These are phyloP conservation scores for Elsinoe fawcettii DNA, from an alignment of 2,329 filamentous ascomycete genomes.

Conservation along the genomic window DNA sequence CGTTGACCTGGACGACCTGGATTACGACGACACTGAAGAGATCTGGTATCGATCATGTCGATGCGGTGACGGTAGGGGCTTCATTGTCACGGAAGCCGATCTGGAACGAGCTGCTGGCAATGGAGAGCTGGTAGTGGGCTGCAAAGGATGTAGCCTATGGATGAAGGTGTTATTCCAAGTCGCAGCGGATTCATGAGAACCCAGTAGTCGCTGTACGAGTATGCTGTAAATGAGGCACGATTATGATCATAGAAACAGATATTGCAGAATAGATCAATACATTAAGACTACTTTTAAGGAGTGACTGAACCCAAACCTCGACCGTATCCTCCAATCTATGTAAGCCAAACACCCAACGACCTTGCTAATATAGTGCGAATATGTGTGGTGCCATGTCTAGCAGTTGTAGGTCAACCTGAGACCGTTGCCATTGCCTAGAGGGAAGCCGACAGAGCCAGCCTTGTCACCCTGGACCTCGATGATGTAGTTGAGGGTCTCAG, in stretches of 20 bases:
- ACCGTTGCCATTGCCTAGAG: slow-evolving; percentile 5
- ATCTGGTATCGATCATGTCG: slow-evolving; percentile 49
- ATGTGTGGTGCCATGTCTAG: neutral
- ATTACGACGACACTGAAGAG: slow-evolving; percentile 31
- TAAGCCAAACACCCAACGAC: neutral
- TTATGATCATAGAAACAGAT: neutral
- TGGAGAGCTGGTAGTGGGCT: slow-evolving; percentile 53
- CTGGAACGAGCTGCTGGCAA: slow-evolving; percentile 43
- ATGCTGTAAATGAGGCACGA: too few relatives aligned
- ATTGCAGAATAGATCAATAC: neutral
- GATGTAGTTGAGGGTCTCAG: slow-evolving; percentile 4
- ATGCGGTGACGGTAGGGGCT: slow-evolving; percentile 52
- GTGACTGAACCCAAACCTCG: neutral
- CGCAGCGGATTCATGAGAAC: too few relatives aligned
- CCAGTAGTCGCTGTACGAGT: too few relatives aligned
- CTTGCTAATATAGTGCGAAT: neutral
- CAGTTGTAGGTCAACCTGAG: slow-evolving; percentile 9
- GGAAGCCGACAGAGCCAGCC: slow-evolving; percentile 1
- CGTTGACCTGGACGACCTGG: slow-evolving; percentile 51
- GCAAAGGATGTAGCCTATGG: slow-evolving; percentile 57
- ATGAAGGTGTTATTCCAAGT: slow-evolving; percentile 53
- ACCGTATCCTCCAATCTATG: neutral
- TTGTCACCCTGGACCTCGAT: slow-evolving; percentile 11
- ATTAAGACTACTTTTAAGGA: neutral
- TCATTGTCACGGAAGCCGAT: slow-evolving; percentile 47